These are phyloP conservation scores for Mortierella sp. DNA, from an alignment of 371 early-diverging fungal genomes.

Conservation along the genomic window DNA sequence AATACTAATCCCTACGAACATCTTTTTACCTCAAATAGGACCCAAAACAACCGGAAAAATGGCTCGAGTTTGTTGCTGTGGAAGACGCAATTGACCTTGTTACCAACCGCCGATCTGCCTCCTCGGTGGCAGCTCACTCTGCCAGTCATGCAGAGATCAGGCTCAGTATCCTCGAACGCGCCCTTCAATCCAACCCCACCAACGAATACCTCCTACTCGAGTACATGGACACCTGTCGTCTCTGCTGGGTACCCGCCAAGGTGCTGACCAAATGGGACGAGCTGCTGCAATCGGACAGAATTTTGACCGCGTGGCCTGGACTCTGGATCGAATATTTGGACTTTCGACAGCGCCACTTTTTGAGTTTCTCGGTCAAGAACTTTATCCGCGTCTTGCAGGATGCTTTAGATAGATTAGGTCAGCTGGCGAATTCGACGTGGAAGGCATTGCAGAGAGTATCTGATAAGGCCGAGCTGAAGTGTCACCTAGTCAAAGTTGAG, in stretches of 20 bases:
- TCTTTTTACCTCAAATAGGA: constrained; percentile 56
- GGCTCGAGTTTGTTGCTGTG: constrained; percentile 80
- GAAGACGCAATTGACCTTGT: constrained; percentile 70
- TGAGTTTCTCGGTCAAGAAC: constrained; percentile 74
- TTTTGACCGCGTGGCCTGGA: constrained; percentile 48
- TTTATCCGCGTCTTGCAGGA: constrained; percentile 78
- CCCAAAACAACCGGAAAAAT: constrained; percentile 71
- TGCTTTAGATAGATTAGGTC: constrained; percentile 62
- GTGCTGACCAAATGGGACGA: constrained; percentile 82
- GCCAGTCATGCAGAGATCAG: constrained; percentile 75
- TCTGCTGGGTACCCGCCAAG: constrained; percentile 74
- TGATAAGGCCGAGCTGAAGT: constrained; percentile 20
- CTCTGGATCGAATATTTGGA: constrained; percentile 87
- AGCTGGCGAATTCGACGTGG: constrained; percentile 35
- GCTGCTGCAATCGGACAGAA: constrained; percentile 58
- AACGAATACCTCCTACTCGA: constrained; percentile 69
- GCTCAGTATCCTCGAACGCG: constrained; percentile 83
- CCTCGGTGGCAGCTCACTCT: constrained; percentile 57
- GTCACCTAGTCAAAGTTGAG: constrained; percentile 63
- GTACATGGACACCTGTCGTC: constrained; percentile 74
- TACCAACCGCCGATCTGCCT: constrained; percentile 42
- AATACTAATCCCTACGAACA: background rate
- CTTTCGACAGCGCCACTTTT: constrained; percentile 80
- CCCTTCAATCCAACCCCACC: constrained; percentile 73
- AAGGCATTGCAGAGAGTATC: constrained; percentile 15